A percentile compares a stretch with the other conserved stretches of the same genome.
Conservation (phyloP, 768 basidiomycete species). For the Suillus clintonianus region DNA sequence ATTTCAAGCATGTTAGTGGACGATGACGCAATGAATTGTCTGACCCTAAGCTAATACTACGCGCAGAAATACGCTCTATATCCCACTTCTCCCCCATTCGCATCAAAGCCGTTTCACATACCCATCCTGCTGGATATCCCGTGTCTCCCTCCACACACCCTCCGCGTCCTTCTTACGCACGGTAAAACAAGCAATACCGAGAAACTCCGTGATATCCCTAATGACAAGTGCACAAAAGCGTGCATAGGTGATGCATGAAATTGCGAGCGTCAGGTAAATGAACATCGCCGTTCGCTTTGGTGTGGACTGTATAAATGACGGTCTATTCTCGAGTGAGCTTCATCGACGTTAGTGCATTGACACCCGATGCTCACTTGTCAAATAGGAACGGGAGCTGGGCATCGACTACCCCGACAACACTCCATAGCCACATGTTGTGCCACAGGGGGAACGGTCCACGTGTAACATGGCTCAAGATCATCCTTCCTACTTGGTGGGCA, state of each 20-base stretch:
- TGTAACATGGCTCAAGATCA: slow-evolving; percentile 94
- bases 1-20: too few species aligned
- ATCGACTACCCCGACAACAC: slow-evolving; percentile 73
- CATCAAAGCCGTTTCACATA: slow-evolving; percentile 21
- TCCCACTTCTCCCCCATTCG: not conserved
- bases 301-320: slow-evolving; percentile 76
- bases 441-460: slow-evolving; percentile 80
- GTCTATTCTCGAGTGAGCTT: slow-evolving; percentile 32
- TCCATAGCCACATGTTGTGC: slow-evolving; percentile 88
- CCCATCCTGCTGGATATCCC: slow-evolving; percentile 27
- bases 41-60: not conserved
- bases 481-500: slow-evolving; percentile 85
- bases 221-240: slow-evolving; percentile 86
- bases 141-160: slow-evolving; percentile 57
- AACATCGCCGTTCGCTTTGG: slow-evolving; percentile 64
- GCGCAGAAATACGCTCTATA: not conserved
- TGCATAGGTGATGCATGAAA: slow-evolving; percentile 72
- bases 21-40: not conserved
- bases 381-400: slow-evolving; percentile 75
- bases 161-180: slow-evolving; percentile 80
- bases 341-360: slow-evolving; percentile 11
- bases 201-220: slow-evolving; percentile 82
- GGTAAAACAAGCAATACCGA: slow-evolving; percentile 95
- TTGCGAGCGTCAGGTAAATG: slow-evolving; percentile 66
- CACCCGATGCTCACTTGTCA: slow-evolving; percentile 50